Evolutionary conservation across 202 grass and related monocot species (phyloP), one percentile per base, ranked within the genome.

Genomic region (Panicum virgatum): DNA sequence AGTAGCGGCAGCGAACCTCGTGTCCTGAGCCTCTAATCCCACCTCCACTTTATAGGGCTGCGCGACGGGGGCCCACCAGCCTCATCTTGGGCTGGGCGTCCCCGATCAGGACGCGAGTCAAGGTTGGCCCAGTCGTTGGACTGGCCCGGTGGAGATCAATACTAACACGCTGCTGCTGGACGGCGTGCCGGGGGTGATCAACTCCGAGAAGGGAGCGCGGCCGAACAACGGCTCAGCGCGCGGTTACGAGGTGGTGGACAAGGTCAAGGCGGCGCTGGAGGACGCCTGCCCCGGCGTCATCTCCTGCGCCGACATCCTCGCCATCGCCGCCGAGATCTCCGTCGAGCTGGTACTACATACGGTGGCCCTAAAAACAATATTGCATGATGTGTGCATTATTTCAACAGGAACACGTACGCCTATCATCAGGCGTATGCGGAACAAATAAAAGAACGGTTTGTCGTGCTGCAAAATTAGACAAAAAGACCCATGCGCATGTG

Each of bases 281-380:
- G 75, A 30, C 4, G 86, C 67, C 58, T 92, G 90, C 73, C 86
- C 82, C 4, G 86, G 90, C 1, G 77, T 92, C 22, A 82, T 92
- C 54, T 94, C 92, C 27, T 94, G 92, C 84, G 86, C 92, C 63
- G 92, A 94, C 81, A 91, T 94, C 72, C 79, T 94, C 20, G 92
- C 92, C 25, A 62, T 94, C 3, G 89, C 92, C 16, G 72, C 92
- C 0, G 87, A 94, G 77, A 74, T 82, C 54, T 93, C 88, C 3
- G 82, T 85, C 22, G 32, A 71, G 69, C 72, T 85, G 56, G 91
- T 93, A 72, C 20, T 46, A 46, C 2, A 46, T 15, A 37, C 32
- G 32, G 32, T 34, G 32, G 2, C 32, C 32, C 32, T 3, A 34
- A 3, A 4, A 34, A 34, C 32, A 34, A 34, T 4, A 4, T 0